A percentile compares a stretch with the other conserved stretches of the same genome.
Conservation (phyloP, 257 asterid genomes). For the Ligustrum vulgare region DNA sequence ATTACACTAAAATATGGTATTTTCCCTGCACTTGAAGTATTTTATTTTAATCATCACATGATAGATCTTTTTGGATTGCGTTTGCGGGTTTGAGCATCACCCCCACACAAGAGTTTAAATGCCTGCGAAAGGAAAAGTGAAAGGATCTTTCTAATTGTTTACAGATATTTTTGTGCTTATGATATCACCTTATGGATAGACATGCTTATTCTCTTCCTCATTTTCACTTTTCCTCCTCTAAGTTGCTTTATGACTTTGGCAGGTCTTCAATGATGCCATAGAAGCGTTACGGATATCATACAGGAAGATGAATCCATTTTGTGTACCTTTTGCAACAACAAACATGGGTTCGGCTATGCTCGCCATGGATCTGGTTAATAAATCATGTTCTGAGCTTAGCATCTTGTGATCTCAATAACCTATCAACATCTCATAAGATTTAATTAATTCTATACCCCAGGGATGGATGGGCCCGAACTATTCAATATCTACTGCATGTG, state of each 20-base stretch:
- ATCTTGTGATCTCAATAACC: slow-evolving; percentile 22
- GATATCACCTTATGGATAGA: slow-evolving; percentile 4
- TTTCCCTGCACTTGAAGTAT: neutral
- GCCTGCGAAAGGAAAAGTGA: neutral
- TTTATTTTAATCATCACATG: neutral
- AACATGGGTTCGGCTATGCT: slow-evolving; percentile 98
- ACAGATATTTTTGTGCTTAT: neutral
- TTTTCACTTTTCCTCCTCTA: neutral
- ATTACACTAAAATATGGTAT: neutral
- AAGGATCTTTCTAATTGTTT: neutral
- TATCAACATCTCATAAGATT: slow-evolving; percentile 19
- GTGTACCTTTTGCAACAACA: slow-evolving; percentile 97
- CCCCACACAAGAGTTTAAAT: neutral
- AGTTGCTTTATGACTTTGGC: slow-evolving; percentile 34
- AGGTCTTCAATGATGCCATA: slow-evolving; percentile 89
- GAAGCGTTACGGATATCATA: slow-evolving; percentile 86
- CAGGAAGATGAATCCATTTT: slow-evolving; percentile 93
- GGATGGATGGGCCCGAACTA: slow-evolving; percentile 99
- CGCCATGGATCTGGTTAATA: slow-evolving; percentile 89
- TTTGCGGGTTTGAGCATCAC: neutral
- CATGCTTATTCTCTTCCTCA: neutral
- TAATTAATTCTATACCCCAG: slow-evolving; percentile 42
- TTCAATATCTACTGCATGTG: slow-evolving; percentile 97
- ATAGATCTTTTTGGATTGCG: neutral
- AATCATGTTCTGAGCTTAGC: slow-evolving; percentile 3